Evolutionary conservation across 345 rosid genomes (phyloP).

Genomic region (Populus alba): DNA sequence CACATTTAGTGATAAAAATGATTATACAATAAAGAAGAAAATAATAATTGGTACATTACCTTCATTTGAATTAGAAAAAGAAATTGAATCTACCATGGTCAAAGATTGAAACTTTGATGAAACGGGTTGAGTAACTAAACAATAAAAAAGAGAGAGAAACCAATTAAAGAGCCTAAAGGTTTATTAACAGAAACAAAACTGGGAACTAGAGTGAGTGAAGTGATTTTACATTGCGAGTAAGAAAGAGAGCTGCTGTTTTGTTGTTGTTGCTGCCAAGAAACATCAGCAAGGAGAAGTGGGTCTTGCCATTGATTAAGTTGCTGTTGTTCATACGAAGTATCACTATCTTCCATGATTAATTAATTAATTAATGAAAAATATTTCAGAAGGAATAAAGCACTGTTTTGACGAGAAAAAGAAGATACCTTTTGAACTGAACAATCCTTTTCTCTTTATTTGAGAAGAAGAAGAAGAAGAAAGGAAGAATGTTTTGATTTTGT

Average conservation of each 20-base stretch:
- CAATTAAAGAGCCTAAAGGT: too few relatives aligned
- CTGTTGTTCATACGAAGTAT: background rate
- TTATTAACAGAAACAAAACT: background rate
- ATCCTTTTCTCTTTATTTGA: background rate
- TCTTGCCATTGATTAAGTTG: constrained; percentile 35
- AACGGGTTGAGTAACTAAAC: background rate
- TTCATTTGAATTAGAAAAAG: background rate
- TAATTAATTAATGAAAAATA: too few relatives aligned
- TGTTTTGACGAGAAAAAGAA: background rate
- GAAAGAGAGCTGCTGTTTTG: constrained; percentile 1
- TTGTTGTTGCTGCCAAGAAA: constrained; percentile 31
- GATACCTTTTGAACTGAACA: background rate
- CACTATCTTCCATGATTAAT: constrained; percentile 5
- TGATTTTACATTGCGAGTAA: background rate
- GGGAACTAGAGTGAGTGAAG: background rate
- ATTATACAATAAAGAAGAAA: background rate
- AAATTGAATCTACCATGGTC: background rate
- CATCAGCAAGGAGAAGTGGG: constrained; percentile 53
- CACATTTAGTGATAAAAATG: background rate
- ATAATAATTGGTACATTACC: background rate
- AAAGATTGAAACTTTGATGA: background rate
- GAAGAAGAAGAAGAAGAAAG: background rate
- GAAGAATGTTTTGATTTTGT: background rate
- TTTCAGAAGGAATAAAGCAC: background rate
- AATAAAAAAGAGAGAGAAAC: background rate